phyloP scores from a whole-genome alignment of 768 basidiomycete species.

The Calvatia gigantea region DNA sequence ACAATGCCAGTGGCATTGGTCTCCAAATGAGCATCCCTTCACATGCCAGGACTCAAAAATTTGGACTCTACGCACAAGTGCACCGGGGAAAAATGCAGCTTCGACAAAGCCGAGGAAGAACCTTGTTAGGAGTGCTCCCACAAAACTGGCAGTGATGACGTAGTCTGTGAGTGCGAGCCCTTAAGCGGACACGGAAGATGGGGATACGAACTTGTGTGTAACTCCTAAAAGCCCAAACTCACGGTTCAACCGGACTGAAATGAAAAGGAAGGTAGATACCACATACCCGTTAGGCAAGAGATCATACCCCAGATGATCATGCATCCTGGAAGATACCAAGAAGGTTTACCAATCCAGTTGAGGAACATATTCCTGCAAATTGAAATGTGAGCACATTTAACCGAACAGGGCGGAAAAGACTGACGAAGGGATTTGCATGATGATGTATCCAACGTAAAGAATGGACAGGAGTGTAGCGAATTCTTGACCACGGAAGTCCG shows the following conservation, averaged over 20 bases:
- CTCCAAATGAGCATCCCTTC: conserved; percentile 2
- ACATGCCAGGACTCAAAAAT: not conserved
- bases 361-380: conserved; percentile 68
- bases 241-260: not conserved
- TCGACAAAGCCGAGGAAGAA: conserved; percentile 75
- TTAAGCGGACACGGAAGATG: not conserved
- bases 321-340: conserved; percentile 61
- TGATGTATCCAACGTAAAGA: conserved; percentile 69
- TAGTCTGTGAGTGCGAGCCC: conserved; percentile 1
- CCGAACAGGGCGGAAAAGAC: conserved; percentile 19
- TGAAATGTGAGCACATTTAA: not conserved
- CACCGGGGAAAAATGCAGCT: conserved; percentile 73
- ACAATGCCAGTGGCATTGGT: not conserved
- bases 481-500: conserved; percentile 52
- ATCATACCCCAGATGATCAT: conserved; percentile 74
- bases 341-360: conserved; percentile 65
- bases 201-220: conserved; percentile 33
- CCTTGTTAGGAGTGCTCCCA: conserved; percentile 64
- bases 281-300: conserved; percentile 48
- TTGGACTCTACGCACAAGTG: conserved; percentile 27
- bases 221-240: conserved; percentile 25
- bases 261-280: not conserved
- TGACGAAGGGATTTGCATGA: conserved; percentile 80
- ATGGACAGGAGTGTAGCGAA: conserved; percentile 68
- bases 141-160: conserved; percentile 45